Base-by-base conservation (phyloP, 2,329 filamentous ascomycete genomes). In the Lecanoromycetidae sp. region DNA sequence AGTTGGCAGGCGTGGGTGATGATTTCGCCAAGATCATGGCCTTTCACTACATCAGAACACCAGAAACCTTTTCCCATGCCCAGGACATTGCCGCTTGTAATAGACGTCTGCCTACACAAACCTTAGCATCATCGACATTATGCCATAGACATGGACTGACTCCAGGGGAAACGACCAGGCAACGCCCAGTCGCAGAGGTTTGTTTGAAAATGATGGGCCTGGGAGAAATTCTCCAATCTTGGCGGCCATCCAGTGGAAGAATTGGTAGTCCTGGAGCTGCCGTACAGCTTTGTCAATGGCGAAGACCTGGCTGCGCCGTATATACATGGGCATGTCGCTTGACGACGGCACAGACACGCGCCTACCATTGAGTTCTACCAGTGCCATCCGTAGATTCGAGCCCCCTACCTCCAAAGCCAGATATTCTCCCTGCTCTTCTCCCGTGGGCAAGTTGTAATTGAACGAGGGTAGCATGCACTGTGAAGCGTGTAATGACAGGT, bases 91-190 rank as follows among this genome's bases (percentile, higher is more conserved):
- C 76, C 78, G 38, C 68, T 74, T 44, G 71, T 68, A 46, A 70
- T 68, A 10, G 76, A 80, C 4, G 76, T 81, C 63, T 80, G 76
- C 29, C 52, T 54, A 26, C 13, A n/a, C 20, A n/a, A 8, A n/a
- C n/a, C 30, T 50, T 34, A 42, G 38, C 44, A 17, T n/a, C 10
- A 46, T 64, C 67, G 13, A 29, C 7, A 5, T 22, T 13, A 8
- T 17, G 12, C n/a, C 37, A 12, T 20, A 10, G 10, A 41, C 19
- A 13, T 26, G 9, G 19, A 61, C 67, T 48, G 61, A 70, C 61
- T 80, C 74, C 46, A 82, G 70, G 0, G 78, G 78, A 59, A 82
- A 81, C 3, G 77, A 80, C 78, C 78, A 82, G 2, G 78, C 75
- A 52, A 82, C 56, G 3, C 78, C 78, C 68, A 80, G 75, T 4